These are phyloP conservation scores for Solanum dulcamara DNA, from an alignment of 257 asterid species.

Conservation along the genomic window DNA sequence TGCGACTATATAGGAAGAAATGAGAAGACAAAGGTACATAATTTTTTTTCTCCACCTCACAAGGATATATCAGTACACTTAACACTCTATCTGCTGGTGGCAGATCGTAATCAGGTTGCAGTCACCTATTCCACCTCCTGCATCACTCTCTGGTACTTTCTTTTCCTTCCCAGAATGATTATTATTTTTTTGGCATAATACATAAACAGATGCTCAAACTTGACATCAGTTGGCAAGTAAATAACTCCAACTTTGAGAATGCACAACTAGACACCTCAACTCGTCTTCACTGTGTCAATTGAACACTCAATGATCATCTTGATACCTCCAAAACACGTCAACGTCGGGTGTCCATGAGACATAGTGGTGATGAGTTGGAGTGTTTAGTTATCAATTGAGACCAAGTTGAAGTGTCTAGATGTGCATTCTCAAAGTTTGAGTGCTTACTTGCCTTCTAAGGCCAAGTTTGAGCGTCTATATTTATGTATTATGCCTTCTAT, in stretches of 20 bases:
- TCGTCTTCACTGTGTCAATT: neutral
- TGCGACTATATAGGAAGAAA: constrained; percentile 21
- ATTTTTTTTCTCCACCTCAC: neutral
- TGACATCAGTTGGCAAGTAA: neutral
- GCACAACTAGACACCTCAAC: neutral
- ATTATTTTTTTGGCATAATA: neutral
- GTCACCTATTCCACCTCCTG: neutral
- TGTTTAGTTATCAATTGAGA: neutral
- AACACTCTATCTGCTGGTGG: neutral
- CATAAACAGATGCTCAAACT: neutral
- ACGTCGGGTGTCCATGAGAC: neutral
- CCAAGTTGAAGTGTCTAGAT: neutral
- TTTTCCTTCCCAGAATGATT: neutral
- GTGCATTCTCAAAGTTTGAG: no score
- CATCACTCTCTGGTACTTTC: neutral
- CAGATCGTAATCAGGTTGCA: constrained; percentile 14
- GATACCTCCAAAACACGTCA: neutral
- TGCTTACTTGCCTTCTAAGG: neutral
- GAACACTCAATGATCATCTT: neutral
- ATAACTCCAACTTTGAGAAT: neutral
- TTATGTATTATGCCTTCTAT: neutral
- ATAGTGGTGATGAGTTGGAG: neutral
- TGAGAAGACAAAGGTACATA: constrained; percentile 24
- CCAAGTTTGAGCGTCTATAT: neutral
- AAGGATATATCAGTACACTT: neutral